These are phyloP conservation scores for Perilla frutescens DNA, from an alignment of 257 asterid genomes.

Conservation along the genomic window DNA sequence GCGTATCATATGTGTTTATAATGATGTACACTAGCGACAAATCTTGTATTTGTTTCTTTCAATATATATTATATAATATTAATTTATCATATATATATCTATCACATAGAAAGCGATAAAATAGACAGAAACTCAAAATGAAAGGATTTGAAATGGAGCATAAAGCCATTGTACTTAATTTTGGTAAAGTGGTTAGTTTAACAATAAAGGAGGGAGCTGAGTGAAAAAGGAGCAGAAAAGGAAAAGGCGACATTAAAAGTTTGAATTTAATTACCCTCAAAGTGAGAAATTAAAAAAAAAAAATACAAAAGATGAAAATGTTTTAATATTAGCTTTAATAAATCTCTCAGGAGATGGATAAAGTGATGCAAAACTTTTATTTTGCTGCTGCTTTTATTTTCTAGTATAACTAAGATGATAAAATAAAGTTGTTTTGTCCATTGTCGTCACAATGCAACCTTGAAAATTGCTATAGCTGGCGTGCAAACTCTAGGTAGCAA, in stretches of 20 bases:
- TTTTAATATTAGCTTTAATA: conserved; percentile 34
- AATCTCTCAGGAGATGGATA: conserved; percentile 32
- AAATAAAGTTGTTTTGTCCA: neutral
- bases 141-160: neutral
- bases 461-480: conserved; percentile 3
- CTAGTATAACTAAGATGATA: too few relatives aligned
- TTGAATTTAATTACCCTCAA: conserved; percentile 38
- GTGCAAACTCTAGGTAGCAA: neutral
- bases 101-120: neutral
- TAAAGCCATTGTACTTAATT: conserved; percentile 5
- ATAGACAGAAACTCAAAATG: neutral
- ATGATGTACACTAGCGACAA: too few relatives aligned
- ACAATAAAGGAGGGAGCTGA: conserved; percentile 37
- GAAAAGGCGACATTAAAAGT: conserved; percentile 47
- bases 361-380: conserved; percentile 26
- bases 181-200: conserved; percentile 31
- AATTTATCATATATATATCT: too few relatives aligned
- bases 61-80: too few relatives aligned
- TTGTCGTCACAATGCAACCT: neutral
- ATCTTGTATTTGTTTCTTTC: too few relatives aligned
- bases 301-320: conserved; percentile 36
- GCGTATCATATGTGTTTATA: too few relatives aligned
- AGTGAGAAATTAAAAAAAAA: conserved; percentile 28
- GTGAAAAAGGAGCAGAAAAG: conserved; percentile 35
- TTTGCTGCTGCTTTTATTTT: neutral